phyloP scores from a whole-genome alignment of 2,329 filamentous ascomycete species.

The Coniosporium tulheliwenetii region DNA sequence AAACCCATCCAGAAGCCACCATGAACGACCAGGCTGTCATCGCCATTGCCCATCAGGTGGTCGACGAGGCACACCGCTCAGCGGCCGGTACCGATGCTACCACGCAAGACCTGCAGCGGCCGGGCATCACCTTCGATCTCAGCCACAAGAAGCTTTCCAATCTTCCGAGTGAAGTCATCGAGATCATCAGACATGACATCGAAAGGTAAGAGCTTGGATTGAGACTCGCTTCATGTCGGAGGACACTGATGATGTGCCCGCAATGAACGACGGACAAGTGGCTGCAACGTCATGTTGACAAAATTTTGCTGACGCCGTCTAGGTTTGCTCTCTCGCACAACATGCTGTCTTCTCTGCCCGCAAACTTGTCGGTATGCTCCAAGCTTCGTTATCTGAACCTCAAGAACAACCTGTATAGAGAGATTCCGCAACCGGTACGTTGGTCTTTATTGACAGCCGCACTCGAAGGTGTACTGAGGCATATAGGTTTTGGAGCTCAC shows the following conservation, averaged over 20 bases:
- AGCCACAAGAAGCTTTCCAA: conserved; percentile 59
- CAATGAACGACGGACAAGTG: neutral
- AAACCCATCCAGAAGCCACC: too few species aligned
- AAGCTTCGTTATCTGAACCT: conserved; percentile 69
- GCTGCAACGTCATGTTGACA: neutral
- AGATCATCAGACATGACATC: conserved; percentile 58
- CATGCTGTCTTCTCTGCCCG: conserved; percentile 52
- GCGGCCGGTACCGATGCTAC: conserved; percentile 7
- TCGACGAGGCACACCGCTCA: neutral
- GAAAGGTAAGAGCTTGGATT: conserved; percentile 38
- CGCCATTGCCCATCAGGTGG: neutral
- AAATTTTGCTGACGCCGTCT: conserved; percentile 1
- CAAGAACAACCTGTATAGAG: conserved; percentile 55
- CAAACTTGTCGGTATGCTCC: conserved; percentile 58
- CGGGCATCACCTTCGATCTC: conserved; percentile 63
- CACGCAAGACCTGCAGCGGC: conserved; percentile 36
- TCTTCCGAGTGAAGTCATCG: conserved; percentile 58
- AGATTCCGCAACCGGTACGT: conserved; percentile 50
- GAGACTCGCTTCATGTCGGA: neutral
- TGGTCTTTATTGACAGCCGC: neutral
- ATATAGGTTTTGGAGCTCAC: conserved; percentile 67
- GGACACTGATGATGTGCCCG: neutral
- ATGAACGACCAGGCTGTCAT: neutral
- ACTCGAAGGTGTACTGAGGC: conserved; percentile 9
- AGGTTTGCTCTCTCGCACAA: conserved; percentile 75